Evolutionary conservation across 2,329 filamentous ascomycete species (phyloP).

Genomic region (Arthrobotrys musiformis): DNA sequence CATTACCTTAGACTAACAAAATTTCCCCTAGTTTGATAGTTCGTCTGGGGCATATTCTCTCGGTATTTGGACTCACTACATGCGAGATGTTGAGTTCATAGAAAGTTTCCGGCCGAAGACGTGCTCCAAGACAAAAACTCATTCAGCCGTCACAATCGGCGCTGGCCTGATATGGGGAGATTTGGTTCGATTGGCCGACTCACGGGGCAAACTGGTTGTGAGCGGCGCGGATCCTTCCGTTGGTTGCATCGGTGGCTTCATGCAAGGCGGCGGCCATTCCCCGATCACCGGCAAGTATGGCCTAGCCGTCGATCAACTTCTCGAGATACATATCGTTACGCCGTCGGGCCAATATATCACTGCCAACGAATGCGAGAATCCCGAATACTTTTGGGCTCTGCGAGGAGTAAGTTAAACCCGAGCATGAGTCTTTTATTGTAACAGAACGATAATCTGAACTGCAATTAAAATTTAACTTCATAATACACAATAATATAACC

Average conservation of each 20-base stretch:
- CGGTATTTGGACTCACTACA: conserved; percentile 61
- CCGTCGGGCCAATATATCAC: conserved; percentile 59
- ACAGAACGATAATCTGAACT: too few species aligned
- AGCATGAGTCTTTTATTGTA: too few species aligned
- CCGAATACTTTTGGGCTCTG: conserved; percentile 67
- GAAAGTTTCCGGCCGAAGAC: conserved; percentile 59
- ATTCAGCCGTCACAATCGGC: conserved; percentile 61
- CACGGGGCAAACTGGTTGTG: conserved; percentile 62
- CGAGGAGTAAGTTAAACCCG: conserved; percentile 61
- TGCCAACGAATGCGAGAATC: conserved; percentile 62
- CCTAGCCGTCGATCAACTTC: conserved; percentile 62
- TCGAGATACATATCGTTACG: conserved; percentile 62
- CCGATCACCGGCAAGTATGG: conserved; percentile 62
- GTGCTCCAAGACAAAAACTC: conserved; percentile 18
- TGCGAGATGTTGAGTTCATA: conserved; percentile 60
- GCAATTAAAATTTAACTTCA: too few species aligned
- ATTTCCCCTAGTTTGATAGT: too few species aligned
- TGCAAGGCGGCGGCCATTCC: conserved; percentile 63
- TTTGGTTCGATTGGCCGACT: conserved; percentile 60
- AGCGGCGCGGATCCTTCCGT: conserved; percentile 60
- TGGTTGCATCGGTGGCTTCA: conserved; percentile 60
- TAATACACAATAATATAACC: too few species aligned
- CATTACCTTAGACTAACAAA: too few species aligned
- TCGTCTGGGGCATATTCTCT: conserved; percentile 61
- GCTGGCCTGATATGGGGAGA: conserved; percentile 62